Evolutionary conservation across 2,329 filamentous ascomycete species (phyloP).

Genomic region (Cladosporium colombiae): DNA sequence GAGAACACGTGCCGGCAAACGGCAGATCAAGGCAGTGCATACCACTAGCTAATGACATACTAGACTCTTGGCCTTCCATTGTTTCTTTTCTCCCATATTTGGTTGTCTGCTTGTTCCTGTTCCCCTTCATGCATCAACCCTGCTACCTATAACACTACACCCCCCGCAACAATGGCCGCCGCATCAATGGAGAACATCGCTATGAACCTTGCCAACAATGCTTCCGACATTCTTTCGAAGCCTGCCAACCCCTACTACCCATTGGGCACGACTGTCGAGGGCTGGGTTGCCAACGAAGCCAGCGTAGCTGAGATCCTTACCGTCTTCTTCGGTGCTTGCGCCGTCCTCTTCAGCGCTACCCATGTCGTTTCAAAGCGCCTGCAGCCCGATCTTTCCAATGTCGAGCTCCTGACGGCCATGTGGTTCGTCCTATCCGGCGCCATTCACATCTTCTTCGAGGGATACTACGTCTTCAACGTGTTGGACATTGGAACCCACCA

Average conservation of each 20-base stretch:
- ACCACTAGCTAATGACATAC: constrained; percentile 4
- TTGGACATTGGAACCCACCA: constrained; percentile 65
- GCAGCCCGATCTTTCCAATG: constrained; percentile 54
- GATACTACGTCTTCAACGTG: constrained; percentile 76
- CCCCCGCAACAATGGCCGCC: constrained; percentile 10
- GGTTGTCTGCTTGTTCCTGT: background rate
- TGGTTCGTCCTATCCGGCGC: constrained; percentile 76
- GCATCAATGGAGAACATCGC: constrained; percentile 14
- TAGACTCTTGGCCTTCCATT: constrained; percentile 1
- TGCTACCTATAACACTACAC: background rate
- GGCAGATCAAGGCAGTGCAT: constrained; percentile 2
- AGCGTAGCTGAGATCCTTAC: constrained; percentile 60
- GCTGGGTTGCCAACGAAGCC: constrained; percentile 67
- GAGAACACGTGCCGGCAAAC: constrained; percentile 2
- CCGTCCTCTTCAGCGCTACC: constrained; percentile 59
- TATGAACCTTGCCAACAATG: constrained; percentile 9
- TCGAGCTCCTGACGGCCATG: constrained; percentile 62
- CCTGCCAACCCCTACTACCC: constrained; percentile 68
- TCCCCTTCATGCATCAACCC: background rate
- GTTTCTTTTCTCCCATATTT: background rate
- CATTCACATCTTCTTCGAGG: constrained; percentile 82
- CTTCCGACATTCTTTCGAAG: constrained; percentile 5
- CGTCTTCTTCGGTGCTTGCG: constrained; percentile 60
- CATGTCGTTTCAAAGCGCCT: constrained; percentile 55
- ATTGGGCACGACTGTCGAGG: constrained; percentile 59